These are phyloP conservation scores for Candida neerlandica DNA, from an alignment of 1,139 yeast species.

Conservation along the genomic window DNA sequence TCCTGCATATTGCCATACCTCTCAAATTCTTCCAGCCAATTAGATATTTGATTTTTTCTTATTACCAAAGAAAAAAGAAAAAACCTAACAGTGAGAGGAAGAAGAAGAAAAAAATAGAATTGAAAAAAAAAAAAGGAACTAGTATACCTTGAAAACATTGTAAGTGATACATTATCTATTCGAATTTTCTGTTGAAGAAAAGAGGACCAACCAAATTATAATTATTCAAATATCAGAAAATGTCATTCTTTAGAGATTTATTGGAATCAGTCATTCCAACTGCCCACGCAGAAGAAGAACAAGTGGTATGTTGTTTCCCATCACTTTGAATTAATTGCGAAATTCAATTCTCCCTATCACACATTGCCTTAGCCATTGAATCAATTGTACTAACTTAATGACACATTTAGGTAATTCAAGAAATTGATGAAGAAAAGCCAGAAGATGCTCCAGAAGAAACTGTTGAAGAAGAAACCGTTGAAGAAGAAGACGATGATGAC, in stretches of 20 bases:
- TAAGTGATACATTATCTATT: constrained; percentile 1
- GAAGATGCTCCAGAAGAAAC: constrained; percentile 52
- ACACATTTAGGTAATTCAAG: constrained; percentile 31
- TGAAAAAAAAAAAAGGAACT: constrained; percentile 1
- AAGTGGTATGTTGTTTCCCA: constrained; percentile 34
- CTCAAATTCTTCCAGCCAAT: constrained; percentile 11
- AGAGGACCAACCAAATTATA: constrained; percentile 1
- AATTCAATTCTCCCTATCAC: background rate
- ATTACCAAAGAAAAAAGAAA: constrained; percentile 4
- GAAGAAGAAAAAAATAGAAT: background rate
- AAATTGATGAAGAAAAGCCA: constrained; percentile 35
- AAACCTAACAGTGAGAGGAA: background rate
- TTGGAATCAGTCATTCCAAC: constrained; percentile 83
- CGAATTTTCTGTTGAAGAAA: constrained; percentile 3
- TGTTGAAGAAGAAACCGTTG: constrained; percentile 19
- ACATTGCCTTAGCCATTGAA: background rate
- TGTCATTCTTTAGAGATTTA: constrained; percentile 72
- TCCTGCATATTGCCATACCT: constrained; percentile 6
- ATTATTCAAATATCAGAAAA: constrained; percentile 14
- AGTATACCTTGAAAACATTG: background rate
- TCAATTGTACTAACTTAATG: background rate
- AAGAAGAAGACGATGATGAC: constrained; percentile 60
- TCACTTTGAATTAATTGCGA: background rate
- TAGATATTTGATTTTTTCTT: constrained; percentile 14
- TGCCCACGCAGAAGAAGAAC: constrained; percentile 68